phyloP scores from a whole-genome alignment of 495 filamentous ascomycete species.

The Annulohypoxylon stygium region DNA sequence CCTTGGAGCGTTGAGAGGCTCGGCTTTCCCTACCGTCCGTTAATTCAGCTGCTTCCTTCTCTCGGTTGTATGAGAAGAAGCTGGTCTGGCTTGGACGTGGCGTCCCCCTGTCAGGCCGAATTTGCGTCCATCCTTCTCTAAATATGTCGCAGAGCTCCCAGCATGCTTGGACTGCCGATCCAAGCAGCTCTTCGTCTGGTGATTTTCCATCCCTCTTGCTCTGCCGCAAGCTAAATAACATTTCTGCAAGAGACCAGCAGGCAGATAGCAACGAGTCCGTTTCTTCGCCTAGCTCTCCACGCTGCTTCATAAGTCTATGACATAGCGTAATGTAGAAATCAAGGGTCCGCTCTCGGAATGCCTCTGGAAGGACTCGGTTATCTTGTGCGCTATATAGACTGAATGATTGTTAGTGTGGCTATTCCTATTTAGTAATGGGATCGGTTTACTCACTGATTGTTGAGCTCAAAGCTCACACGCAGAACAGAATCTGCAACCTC shows the following conservation, averaged over 20 bases:
- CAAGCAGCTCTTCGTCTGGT: slow-evolving; percentile 84
- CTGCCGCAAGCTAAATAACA: slow-evolving; percentile 92
- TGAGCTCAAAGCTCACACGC: slow-evolving; percentile 91
- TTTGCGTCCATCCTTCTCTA: slow-evolving; percentile 91
- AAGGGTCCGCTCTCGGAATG: slow-evolving; percentile 88
- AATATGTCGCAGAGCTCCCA: slow-evolving; percentile 97
- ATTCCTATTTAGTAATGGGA: neutral
- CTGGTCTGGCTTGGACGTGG: slow-evolving; percentile 83
- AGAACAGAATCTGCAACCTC: slow-evolving; percentile 86
- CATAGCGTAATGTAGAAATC: slow-evolving; percentile 96
- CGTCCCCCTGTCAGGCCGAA: slow-evolving; percentile 87
- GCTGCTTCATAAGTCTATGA: slow-evolving; percentile 94
- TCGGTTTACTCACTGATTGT: slow-evolving; percentile 74
- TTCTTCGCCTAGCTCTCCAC: slow-evolving; percentile 78
- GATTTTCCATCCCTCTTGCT: slow-evolving; percentile 78
- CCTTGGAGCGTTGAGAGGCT: slow-evolving; percentile 61
- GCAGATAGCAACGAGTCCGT: slow-evolving; percentile 86
- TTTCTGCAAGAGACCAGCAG: slow-evolving; percentile 92
- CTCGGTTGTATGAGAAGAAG: slow-evolving; percentile 63
- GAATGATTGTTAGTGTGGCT: neutral
- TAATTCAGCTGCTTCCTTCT: slow-evolving; percentile 37
- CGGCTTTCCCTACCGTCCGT: slow-evolving; percentile 50
- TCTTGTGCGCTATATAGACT: slow-evolving; percentile 90
- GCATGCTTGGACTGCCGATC: slow-evolving; percentile 89
- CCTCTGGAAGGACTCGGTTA: slow-evolving; percentile 80